phyloP scores from a whole-genome alignment of 2,329 filamentous ascomycete species.

The Davidsoniella eucalypti region DNA sequence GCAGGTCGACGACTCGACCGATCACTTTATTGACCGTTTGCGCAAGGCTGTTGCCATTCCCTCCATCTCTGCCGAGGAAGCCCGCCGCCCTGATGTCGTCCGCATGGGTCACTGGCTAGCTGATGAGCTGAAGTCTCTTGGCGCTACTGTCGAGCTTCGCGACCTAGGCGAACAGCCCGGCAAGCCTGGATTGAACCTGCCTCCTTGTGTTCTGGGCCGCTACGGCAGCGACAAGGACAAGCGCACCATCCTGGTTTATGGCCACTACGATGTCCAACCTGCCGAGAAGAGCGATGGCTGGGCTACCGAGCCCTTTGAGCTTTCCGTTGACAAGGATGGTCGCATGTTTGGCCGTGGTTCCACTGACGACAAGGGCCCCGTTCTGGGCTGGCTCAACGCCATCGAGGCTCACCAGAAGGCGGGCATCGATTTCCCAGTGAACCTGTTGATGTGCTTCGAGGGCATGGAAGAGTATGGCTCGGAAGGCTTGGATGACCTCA shows the following conservation, averaged over 20 bases:
- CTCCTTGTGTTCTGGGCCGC: slow-evolving; percentile 78
- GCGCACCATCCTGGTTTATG: slow-evolving; percentile 89
- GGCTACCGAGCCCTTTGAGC: slow-evolving; percentile 84
- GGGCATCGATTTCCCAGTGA: slow-evolving; percentile 86
- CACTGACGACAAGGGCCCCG: slow-evolving; percentile 95
- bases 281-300: slow-evolving; percentile 87
- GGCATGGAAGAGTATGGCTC: slow-evolving; percentile 99
- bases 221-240: slow-evolving; percentile 89
- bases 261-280: slow-evolving; percentile 97
- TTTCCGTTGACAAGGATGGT: slow-evolving; percentile 74
- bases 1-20: slow-evolving; percentile 67
- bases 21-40: slow-evolving; percentile 76
- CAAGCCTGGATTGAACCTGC: slow-evolving; percentile 78
- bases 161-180: slow-evolving; percentile 82
- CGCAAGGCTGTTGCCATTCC: slow-evolving; percentile 89
- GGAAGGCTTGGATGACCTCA: slow-evolving; percentile 89
- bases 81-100: slow-evolving; percentile 77
- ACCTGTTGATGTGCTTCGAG: slow-evolving; percentile 98
- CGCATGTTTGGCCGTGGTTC: slow-evolving; percentile 93
- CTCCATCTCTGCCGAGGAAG: slow-evolving; percentile 83
- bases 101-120: slow-evolving; percentile 91
- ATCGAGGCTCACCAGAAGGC: slow-evolving; percentile 97
- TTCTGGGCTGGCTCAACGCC: slow-evolving; percentile 92
- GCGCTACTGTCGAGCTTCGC: slow-evolving; percentile 74
- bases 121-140: slow-evolving; percentile 63